Percentiles rank a stretch among this genome's conserved stretches.
These are phyloP conservation scores for Dalbergia oliveri DNA, from an alignment of 306 rosid species.

Conservation along the genomic window DNA sequence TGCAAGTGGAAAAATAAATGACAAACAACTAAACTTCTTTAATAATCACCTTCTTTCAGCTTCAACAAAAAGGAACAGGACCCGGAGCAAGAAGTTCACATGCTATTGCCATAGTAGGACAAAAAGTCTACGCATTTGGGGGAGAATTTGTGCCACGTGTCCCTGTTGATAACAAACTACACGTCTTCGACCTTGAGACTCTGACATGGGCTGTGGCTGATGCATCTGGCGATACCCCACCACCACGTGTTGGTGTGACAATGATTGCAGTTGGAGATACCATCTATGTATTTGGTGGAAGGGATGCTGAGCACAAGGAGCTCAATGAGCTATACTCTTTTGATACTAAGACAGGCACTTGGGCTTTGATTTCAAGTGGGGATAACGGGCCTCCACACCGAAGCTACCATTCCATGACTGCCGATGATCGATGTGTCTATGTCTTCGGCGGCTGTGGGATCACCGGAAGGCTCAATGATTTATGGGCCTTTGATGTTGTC, in stretches of 20 bases:
- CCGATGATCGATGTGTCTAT: slow-evolving; percentile 62
- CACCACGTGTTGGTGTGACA: slow-evolving; percentile 88
- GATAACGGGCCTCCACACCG: slow-evolving; percentile 72
- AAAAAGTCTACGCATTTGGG: slow-evolving; percentile 79
- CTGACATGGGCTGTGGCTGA: slow-evolving; percentile 70
- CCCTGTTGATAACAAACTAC: slow-evolving; percentile 80
- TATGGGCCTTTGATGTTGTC: slow-evolving; percentile 79
- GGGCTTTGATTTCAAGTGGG: slow-evolving; percentile 72
- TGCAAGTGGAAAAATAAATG: no score
- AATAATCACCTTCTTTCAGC: background rate
- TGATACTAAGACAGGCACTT: slow-evolving; percentile 67
- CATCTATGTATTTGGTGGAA: slow-evolving; percentile 87
- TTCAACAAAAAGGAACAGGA: slow-evolving; percentile 62
- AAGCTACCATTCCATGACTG: slow-evolving; percentile 79
- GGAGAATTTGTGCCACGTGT: slow-evolving; percentile 92
- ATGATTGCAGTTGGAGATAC: slow-evolving; percentile 68
- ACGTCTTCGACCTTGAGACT: slow-evolving; percentile 66
- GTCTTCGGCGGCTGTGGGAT: slow-evolving; percentile 86
- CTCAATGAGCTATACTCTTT: slow-evolving; percentile 84
- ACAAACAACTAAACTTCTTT: background rate
- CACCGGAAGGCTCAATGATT: slow-evolving; percentile 82
- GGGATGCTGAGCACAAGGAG: slow-evolving; percentile 82
- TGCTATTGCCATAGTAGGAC: slow-evolving; percentile 76
- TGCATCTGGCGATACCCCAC: slow-evolving; percentile 69
- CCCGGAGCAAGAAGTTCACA: slow-evolving; percentile 96